These are phyloP conservation scores for Rhodomyrtus psidioides DNA, from an alignment of 441 rosid species.

Conservation along the genomic window DNA sequence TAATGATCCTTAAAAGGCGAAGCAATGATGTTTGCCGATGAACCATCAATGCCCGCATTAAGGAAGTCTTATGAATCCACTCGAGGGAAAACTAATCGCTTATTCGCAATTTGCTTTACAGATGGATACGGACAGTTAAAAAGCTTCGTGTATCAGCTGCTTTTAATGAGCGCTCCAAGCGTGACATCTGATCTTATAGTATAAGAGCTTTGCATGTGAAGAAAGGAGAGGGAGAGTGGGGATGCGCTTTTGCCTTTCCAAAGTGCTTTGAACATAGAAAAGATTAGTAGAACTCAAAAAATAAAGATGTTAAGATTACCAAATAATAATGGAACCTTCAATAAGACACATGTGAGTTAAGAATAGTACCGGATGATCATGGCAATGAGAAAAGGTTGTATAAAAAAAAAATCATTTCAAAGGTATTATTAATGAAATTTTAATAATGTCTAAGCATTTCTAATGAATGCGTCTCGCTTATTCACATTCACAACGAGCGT, in stretches of 20 bases:
- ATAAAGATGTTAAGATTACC: background rate
- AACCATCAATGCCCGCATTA: background rate
- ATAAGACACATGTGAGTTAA: background rate
- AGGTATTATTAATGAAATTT: background rate
- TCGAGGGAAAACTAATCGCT: background rate
- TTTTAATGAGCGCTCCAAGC: background rate
- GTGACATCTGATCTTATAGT: background rate
- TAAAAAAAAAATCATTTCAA: background rate
- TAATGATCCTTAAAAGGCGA: background rate
- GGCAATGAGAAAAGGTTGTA: background rate
- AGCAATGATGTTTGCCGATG: background rate
- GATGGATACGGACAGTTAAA: background rate
- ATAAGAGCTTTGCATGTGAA: background rate
- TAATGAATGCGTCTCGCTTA: background rate
- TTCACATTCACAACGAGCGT: background rate
- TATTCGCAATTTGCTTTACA: background rate
- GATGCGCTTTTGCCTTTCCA: background rate
- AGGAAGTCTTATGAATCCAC: background rate
- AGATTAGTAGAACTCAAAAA: background rate
- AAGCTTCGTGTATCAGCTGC: background rate
- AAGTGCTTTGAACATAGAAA: background rate
- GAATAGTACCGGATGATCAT: background rate
- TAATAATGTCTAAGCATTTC: background rate
- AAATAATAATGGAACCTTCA: background rate
- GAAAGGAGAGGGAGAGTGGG: background rate